Percentiles rank a stretch among this genome's conserved stretches.
Conservation (phyloP, 805 yeast species). For the Vanderwaltozyma verrucispora region DNA sequence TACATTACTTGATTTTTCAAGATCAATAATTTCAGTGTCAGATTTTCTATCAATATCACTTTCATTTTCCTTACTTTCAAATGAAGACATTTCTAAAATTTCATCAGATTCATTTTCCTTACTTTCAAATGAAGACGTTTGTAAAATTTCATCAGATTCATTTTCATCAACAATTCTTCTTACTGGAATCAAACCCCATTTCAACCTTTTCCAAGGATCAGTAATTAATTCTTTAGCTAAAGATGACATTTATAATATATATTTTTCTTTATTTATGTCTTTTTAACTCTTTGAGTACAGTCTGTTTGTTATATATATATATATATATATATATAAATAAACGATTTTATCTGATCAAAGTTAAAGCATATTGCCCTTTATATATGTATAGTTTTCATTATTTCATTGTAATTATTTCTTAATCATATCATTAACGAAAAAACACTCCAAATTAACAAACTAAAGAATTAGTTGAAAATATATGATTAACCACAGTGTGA, state of each 20-base stretch:
- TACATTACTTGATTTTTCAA: neutral
- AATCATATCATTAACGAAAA: too few relatives aligned
- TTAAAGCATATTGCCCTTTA: too few relatives aligned
- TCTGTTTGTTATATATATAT: too few relatives aligned
- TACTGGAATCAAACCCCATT: constrained; percentile 29
- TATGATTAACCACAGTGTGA: too few relatives aligned
- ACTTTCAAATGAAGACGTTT: neutral
- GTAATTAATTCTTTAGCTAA: constrained; percentile 11
- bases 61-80: neutral
- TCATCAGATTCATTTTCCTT: constrained; percentile 9
- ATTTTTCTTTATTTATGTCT: too few relatives aligned
- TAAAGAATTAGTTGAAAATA: too few relatives aligned
- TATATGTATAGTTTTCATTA: too few relatives aligned
- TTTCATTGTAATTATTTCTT: too few relatives aligned
- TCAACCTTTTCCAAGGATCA: constrained; percentile 25
- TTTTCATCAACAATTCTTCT: constrained; percentile 20
- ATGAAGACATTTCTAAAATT: neutral
- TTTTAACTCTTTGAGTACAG: too few relatives aligned
- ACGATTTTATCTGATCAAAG: too few relatives aligned
- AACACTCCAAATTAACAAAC: too few relatives aligned
- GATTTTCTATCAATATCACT: neutral
- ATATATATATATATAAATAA: too few relatives aligned
- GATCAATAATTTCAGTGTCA: neutral
- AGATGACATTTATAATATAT: constrained; percentile 4
- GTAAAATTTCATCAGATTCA: constrained; percentile 7